Base-by-base conservation (phyloP, 768 basidiomycete genomes). In the Pilatotrama ljubarskyi region DNA sequence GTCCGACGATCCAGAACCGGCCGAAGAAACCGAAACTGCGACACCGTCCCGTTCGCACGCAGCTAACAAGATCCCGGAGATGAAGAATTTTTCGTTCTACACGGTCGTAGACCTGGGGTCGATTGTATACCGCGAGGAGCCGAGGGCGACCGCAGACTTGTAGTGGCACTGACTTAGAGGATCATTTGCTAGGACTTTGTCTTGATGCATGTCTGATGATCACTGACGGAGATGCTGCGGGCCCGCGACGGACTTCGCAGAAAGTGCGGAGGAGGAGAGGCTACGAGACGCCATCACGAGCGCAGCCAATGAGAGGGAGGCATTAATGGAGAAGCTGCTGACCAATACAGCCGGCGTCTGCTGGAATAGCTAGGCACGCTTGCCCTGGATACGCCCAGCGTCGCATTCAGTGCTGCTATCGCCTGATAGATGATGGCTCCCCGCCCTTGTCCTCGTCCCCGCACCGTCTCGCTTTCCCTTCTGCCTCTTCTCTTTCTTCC, bases 1-100 rank as follows among this genome's bases (percentile, higher is more conserved):
- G 35, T 89, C 93, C 0, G 96, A 98, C 68, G 95, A 97, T 61
- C 81, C 86, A 22, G 79, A 84, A 2, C 83, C 84, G 1, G 86
- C 88, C 52, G 82, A 84, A 61, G 84, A 82, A 82, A 82, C 58
- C 8, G 62, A 42, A 15, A n/a, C 15, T 24, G 77, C 66, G 51
- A 77, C 74, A n/a, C 75, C 73, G 9, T 76, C 76, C 15, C 75
- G 65, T 15, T 32, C 65, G 44, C 65, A 67, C 58, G 53, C 57
- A 32, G 70, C 75, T n/a, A 70, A 75, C 48, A 84, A 84, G 62
- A 70, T 75, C 0, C 84, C 88, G 2, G 91, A 91, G 70, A 84
- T 86, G 66, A 94, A 93, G 76, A 92, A 89, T 6, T 95, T 96
- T 72, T 85, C 90, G 29, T 97, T 96, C 73, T 95, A 91, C 69